Percentiles rank a stretch among this genome's conserved stretches.
Evolutionary conservation across 2,329 filamentous ascomycete genomes (phyloP).

Genomic region (Nigrospora sphaerica): DNA sequence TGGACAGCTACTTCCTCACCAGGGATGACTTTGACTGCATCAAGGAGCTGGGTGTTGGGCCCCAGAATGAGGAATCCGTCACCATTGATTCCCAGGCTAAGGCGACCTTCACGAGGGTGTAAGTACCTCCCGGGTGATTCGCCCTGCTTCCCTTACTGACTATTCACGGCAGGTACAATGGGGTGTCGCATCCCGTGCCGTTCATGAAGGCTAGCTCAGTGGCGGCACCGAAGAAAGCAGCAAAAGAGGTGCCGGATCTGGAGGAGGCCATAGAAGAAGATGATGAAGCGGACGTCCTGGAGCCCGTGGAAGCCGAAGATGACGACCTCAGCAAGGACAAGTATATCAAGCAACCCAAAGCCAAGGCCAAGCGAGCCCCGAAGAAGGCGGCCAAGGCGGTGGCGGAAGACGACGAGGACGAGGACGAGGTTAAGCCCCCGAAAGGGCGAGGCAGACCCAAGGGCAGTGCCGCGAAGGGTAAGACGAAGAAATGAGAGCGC

Average conservation of each 20-base stretch:
- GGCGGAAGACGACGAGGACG: conserved; percentile 40
- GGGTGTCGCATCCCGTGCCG: conserved; percentile 77
- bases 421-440: conserved; percentile 36
- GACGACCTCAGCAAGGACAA: conserved; percentile 87
- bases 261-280: conserved; percentile 95
- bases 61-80: conserved; percentile 67
- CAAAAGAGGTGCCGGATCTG: conserved; percentile 78
- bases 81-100: conserved; percentile 83
- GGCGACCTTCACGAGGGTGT: conserved; percentile 81
- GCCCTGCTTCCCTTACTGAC: not conserved
- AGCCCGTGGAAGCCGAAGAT: conserved; percentile 55
- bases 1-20: conserved; percentile 96
- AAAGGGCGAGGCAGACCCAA: conserved; percentile 36
- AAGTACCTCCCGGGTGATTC: conserved; percentile 32
- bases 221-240: conserved; percentile 61
- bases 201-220: conserved; percentile 92
- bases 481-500: conserved; percentile 20
- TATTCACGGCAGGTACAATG: conserved; percentile 61
- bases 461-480: conserved; percentile 15
- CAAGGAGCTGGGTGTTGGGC: conserved; percentile 81
- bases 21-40: conserved; percentile 93
- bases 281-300: conserved; percentile 61
- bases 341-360: conserved; percentile 88
- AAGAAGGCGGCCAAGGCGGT: conserved; percentile 28
- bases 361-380: conserved; percentile 42